Evolutionary conservation across 306 rosid genomes (phyloP).

Genomic region (Aeschynomene evenia): DNA sequence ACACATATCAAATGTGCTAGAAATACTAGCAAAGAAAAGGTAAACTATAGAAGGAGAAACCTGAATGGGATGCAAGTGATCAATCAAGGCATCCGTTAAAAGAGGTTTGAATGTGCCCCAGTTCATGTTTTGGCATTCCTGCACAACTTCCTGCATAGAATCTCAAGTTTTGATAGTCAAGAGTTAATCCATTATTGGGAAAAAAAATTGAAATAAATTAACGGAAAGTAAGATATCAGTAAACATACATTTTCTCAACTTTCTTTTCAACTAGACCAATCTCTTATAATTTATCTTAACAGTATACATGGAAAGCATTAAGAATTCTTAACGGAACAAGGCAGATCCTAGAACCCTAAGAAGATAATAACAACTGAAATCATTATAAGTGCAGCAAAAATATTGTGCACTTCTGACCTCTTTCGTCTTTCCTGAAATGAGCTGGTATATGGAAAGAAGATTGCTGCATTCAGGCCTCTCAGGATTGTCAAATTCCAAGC

Average conservation of each 20-base stretch:
- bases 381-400: background rate
- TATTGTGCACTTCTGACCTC: slow-evolving; percentile 52
- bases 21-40: too few relatives aligned
- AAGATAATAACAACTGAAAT: slow-evolving; percentile 6
- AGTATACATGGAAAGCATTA: background rate
- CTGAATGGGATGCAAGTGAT: slow-evolving; percentile 92
- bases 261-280: background rate
- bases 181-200: slow-evolving; percentile 1
- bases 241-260: background rate
- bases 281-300: background rate
- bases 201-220: too few relatives aligned
- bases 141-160: slow-evolving; percentile 67
- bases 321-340: slow-evolving; percentile 12
- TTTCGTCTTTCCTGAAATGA: slow-evolving; percentile 72
- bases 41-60: slow-evolving; percentile 38
- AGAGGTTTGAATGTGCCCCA: slow-evolving; percentile 88
- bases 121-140: slow-evolving; percentile 78
- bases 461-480: slow-evolving; percentile 97
- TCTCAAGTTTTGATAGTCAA: slow-evolving; percentile 15
- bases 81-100: slow-evolving; percentile 71
- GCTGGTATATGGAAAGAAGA: slow-evolving; percentile 92
- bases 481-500: slow-evolving; percentile 85
- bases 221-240: background rate
- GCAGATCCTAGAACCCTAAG: slow-evolving; percentile 9
- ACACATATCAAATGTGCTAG: too few relatives aligned